Evolutionary conservation across 1,284 basidiomycete genomes (phyloP).

Genomic region (Melanopsichium pennsylvanicum): DNA sequence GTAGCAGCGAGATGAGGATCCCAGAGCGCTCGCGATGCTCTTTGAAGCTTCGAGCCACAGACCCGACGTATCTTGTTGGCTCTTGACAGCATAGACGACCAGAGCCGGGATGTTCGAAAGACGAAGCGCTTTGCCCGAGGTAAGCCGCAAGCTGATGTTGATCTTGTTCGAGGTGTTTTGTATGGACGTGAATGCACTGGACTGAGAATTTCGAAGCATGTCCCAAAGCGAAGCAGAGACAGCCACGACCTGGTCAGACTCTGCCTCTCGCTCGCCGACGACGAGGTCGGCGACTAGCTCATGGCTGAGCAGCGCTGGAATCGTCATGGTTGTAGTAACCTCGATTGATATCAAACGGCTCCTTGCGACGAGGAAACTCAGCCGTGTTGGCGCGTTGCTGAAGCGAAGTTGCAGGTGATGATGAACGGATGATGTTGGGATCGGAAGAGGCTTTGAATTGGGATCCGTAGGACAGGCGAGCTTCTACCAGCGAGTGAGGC

Average conservation of each 20-base stretch:
- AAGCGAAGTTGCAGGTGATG: too few species aligned
- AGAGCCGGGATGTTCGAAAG: conserved; percentile 18
- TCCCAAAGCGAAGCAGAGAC: conserved; percentile 24
- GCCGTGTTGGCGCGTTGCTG: too few species aligned
- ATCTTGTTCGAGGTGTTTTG: neutral
- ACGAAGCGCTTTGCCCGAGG: conserved; percentile 11
- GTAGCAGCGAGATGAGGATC: conserved; percentile 5
- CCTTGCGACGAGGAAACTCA: too few species aligned
- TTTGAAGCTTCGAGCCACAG: conserved; percentile 36
- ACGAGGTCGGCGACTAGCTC: conserved; percentile 29
- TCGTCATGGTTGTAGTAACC: conserved; percentile 15
- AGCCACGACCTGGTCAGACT: conserved; percentile 24
- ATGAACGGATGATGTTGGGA: neutral
- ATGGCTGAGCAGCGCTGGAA: conserved; percentile 6
- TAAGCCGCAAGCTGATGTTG: conserved; percentile 21
- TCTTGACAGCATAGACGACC: conserved; percentile 18
- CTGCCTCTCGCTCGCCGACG: conserved; percentile 26
- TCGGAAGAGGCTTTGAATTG: neutral
- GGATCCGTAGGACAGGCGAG: neutral
- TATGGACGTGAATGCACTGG: conserved; percentile 3
- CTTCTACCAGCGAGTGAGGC: neutral
- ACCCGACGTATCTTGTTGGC: conserved; percentile 10
- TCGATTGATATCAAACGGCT: too few species aligned
- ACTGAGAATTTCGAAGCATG: neutral
- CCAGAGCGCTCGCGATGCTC: conserved; percentile 9